Evolutionary conservation across 345 rosid species (phyloP).

Genomic region (Eucalyptus sp.): DNA sequence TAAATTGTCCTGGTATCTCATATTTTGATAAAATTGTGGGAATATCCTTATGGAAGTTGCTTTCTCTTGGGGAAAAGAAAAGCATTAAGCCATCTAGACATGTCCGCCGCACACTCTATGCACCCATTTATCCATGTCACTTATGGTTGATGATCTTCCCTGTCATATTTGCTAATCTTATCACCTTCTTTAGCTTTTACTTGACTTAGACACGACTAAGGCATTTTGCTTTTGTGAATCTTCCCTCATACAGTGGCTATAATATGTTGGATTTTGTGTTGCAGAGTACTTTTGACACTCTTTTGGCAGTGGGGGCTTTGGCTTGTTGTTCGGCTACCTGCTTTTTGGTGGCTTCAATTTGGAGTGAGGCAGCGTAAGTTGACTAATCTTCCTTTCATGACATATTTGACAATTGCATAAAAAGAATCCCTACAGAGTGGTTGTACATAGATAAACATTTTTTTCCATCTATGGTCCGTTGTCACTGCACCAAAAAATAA

Average conservation of each 20-base stretch:
- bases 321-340: constrained; percentile 20
- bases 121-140: background rate
- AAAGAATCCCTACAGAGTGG: background rate
- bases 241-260: background rate
- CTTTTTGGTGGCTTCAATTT: constrained; percentile 15
- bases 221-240: background rate
- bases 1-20: background rate
- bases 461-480: background rate
- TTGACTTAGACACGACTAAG: background rate
- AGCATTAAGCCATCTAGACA: background rate
- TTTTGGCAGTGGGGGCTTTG: constrained; percentile 38
- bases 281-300: constrained; percentile 72
- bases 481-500: background rate
- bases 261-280: background rate
- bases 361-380: constrained; percentile 22
- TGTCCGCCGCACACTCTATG: background rate
- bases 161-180: background rate
- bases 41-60: background rate
- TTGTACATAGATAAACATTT: background rate
- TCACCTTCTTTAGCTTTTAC: background rate
- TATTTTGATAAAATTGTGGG: background rate
- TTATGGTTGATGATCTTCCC: background rate
- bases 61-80: background rate
- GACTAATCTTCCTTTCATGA: background rate
- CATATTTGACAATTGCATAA: background rate